phyloP scores from a whole-genome alignment of 2,329 filamentous ascomycete species.

The Apiospora saccharicola region DNA sequence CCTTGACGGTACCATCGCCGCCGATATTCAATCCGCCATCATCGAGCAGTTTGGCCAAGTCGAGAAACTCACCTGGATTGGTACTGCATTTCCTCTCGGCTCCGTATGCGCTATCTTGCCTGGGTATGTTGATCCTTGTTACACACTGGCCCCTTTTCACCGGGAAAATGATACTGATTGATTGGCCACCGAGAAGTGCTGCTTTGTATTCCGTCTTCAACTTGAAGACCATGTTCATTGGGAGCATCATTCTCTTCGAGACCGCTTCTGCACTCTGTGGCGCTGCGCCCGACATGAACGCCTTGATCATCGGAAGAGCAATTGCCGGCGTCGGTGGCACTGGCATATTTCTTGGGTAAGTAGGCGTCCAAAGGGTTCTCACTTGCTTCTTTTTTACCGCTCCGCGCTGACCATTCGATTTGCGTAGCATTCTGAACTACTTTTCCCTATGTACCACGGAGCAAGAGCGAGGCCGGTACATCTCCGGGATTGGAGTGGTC shows the following conservation, averaged over 20 bases:
- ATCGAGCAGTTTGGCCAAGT: slow-evolving; percentile 47
- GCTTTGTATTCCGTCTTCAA: slow-evolving; percentile 50
- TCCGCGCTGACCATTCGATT: no score
- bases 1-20: slow-evolving; percentile 31
- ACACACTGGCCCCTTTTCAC: no score
- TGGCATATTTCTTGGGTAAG: slow-evolving; percentile 50
- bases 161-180: background rate
- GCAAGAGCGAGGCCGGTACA: background rate
- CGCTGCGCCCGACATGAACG: slow-evolving; percentile 51
- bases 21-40: slow-evolving; percentile 54
- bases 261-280: slow-evolving; percentile 49
- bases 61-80: slow-evolving; percentile 51
- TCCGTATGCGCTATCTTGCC: slow-evolving; percentile 46
- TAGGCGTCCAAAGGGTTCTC: no score
- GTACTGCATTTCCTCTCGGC: slow-evolving; percentile 49
- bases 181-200: background rate
- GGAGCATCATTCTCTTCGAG: slow-evolving; percentile 32
- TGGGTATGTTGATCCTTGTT: slow-evolving; percentile 37
- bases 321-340: slow-evolving; percentile 53
- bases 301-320: slow-evolving; percentile 56
- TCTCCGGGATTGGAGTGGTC: background rate
- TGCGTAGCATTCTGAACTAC: background rate
- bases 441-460: background rate
- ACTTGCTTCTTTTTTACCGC: no score
- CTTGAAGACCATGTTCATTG: slow-evolving; percentile 49